Percentiles rank a stretch among this genome's conserved stretches.
These are phyloP conservation scores for Pseudogymnoascus sp. DNA, from an alignment of 2,329 filamentous ascomycete species.

Conservation along the genomic window DNA sequence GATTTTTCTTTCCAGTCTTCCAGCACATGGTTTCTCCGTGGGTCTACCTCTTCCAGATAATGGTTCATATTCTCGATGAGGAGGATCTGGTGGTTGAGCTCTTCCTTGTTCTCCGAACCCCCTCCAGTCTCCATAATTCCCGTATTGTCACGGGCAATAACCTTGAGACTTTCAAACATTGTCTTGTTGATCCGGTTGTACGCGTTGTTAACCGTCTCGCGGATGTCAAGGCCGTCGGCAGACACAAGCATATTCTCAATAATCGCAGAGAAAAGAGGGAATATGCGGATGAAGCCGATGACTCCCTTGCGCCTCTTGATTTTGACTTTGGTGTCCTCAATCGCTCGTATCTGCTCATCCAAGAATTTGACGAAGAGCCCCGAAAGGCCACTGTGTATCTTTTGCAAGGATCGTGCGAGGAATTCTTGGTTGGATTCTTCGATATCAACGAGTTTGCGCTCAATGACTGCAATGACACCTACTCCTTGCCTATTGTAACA, in stretches of 20 bases:
- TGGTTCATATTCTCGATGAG: constrained; percentile 99
- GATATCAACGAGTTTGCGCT: constrained; percentile 69
- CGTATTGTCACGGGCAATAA: constrained; percentile 71
- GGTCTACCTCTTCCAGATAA: constrained; percentile 84
- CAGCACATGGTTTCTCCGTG: constrained; percentile 63
- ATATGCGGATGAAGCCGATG: constrained; percentile 88
- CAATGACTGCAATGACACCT: constrained; percentile 72
- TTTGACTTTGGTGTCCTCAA: constrained; percentile 97
- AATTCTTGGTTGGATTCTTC: constrained; percentile 92
- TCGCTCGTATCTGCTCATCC: constrained; percentile 88
- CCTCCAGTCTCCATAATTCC: constrained; percentile 39
- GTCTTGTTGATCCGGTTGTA: constrained; percentile 84
- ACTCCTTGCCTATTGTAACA: constrained; percentile 63
- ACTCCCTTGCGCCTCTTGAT: constrained; percentile 98
- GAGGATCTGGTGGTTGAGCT: constrained; percentile 92
- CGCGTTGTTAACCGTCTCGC: constrained; percentile 73
- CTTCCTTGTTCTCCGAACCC: constrained; percentile 89
- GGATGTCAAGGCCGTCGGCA: constrained; percentile 55
- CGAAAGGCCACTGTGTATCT: constrained; percentile 66
- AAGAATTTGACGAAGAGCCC: constrained; percentile 79
- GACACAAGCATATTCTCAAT: constrained; percentile 75
- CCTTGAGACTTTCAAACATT: constrained; percentile 95
- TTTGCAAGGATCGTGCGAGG: constrained; percentile 69
- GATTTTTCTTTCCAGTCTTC: constrained; percentile 78
- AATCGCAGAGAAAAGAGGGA: constrained; percentile 74